Evolutionary conservation across 2,329 filamentous ascomycete species (phyloP), one percentile per base, ranked within the genome.

Genomic region (Penicillium occitanis): DNA sequence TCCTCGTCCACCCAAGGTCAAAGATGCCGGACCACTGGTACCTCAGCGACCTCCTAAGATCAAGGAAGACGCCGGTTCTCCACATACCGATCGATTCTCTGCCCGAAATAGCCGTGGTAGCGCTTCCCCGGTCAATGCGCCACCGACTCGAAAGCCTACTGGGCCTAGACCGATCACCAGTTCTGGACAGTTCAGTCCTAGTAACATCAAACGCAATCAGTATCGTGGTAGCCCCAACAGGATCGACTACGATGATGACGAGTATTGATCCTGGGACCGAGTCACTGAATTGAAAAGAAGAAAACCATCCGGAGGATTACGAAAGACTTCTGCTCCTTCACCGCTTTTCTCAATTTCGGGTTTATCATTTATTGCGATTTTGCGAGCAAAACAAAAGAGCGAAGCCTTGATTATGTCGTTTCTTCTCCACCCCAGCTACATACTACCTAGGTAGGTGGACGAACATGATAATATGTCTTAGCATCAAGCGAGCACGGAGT

Each of bases 1-100:
- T 19, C 79, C 84, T 14, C 80, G 84, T 57, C 81, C 83, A n/a
- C 81, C 84, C 17, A 86, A 86, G 72, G 75, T 85, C 66, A 79
- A 78, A 65, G 85, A 88, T 65, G 83, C 87, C 25, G 86, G 85
- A 0, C 87, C 87, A 5, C 77, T 89, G 55, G 77, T 89, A 25
- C 87, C 87, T 14, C 81, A 82, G 55, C 79, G 81, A 42, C 77
- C 80, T 8, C 75, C 77, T 30, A 83, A 80, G 69, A 70, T 73
- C 63, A 73, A 73, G 50, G 74, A 76, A 61, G 74, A 75, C 25
- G 73, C 76, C 28, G 75, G 77, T 33, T 72, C 72, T 42, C 74
- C 73, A 6, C 79, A 81, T 69, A 73, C 73, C 51, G 79, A 81
- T 66, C 79, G 80, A 65, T 74, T 80, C 67, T 74, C 73, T 66